Evolutionary conservation across 2,329 filamentous ascomycete genomes (phyloP).

Genomic region (Didymella lethalis): DNA sequence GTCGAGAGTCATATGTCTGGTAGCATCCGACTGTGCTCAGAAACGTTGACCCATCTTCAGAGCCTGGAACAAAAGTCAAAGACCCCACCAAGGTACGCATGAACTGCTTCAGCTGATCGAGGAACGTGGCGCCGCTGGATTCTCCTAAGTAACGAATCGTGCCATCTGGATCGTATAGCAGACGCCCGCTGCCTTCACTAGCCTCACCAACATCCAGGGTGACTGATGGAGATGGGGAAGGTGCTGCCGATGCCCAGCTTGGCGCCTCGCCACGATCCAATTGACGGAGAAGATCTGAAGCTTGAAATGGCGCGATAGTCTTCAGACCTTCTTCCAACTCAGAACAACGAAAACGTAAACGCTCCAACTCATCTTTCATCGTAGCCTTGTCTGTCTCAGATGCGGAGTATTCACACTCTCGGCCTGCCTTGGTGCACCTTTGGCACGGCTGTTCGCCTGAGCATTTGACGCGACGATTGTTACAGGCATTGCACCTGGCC

Average conservation of each 20-base stretch:
- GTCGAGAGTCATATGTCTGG: slow-evolving; percentile 41
- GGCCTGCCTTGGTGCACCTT: slow-evolving; percentile 28
- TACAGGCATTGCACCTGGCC: slow-evolving; percentile 40
- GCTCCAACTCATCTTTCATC: slow-evolving; percentile 35
- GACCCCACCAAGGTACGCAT: slow-evolving; percentile 34
- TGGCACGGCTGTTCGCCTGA: slow-evolving; percentile 40
- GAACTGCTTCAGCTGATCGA: slow-evolving; percentile 38
- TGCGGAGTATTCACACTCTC: slow-evolving; percentile 36
- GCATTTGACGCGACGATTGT: slow-evolving; percentile 37
- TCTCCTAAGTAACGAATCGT: slow-evolving; percentile 33
- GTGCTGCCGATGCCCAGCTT: slow-evolving; percentile 17
- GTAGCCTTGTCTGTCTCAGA: slow-evolving; percentile 26
- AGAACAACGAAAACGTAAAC: slow-evolving; percentile 32
- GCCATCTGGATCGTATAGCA: slow-evolving; percentile 32
- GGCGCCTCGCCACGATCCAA: slow-evolving; percentile 21
- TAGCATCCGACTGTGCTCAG: slow-evolving; percentile 35
- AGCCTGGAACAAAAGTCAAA: slow-evolving; percentile 26
- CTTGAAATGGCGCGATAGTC: slow-evolving; percentile 25
- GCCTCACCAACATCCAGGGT: slow-evolving; percentile 22
- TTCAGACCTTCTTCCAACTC: slow-evolving; percentile 30
- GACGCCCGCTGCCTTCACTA: slow-evolving; percentile 26
- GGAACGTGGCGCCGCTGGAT: slow-evolving; percentile 39
- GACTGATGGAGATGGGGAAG: slow-evolving; percentile 20
- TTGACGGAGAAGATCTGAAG: slow-evolving; percentile 26
- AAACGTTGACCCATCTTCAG: slow-evolving; percentile 32